Percentiles rank a stretch among this genome's conserved stretches.
Conservation (phyloP, 1,139 yeast species). For the Nakaseomyces delphensis region DNA sequence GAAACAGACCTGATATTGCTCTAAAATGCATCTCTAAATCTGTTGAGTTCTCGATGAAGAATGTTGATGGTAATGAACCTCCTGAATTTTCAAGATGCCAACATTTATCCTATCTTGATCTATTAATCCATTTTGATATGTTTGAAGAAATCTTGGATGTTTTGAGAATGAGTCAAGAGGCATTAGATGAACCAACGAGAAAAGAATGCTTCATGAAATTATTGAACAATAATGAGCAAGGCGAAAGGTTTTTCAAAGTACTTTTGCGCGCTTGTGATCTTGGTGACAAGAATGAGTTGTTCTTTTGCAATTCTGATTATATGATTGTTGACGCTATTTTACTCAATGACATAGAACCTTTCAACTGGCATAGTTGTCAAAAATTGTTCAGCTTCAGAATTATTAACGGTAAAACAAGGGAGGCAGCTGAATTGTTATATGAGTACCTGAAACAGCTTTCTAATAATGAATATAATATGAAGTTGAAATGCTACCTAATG, state of each 20-base stretch:
- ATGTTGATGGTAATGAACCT: slow-evolving; percentile 16
- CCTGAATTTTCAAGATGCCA: slow-evolving; percentile 21
- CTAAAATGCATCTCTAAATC: slow-evolving; percentile 26
- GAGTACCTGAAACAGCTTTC: slow-evolving; percentile 14
- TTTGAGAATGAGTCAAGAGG: slow-evolving; percentile 23
- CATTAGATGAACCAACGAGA: slow-evolving; percentile 18
- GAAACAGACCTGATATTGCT: slow-evolving; percentile 18
- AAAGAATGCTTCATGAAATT: slow-evolving; percentile 20
- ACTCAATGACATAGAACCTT: slow-evolving; percentile 12
- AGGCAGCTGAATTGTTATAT: slow-evolving; percentile 29
- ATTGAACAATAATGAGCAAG: slow-evolving; percentile 19
- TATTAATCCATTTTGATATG: slow-evolving; percentile 22
- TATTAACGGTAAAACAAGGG: slow-evolving; percentile 24
- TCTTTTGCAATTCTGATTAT: slow-evolving; percentile 32
- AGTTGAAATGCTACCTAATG: slow-evolving; percentile 21
- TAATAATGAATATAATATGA: slow-evolving; percentile 12
- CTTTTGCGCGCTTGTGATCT: slow-evolving; percentile 18
- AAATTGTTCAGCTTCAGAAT: slow-evolving; percentile 26
- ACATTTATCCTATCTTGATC: slow-evolving; percentile 23
- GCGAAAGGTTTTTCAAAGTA: slow-evolving; percentile 21
- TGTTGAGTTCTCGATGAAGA: slow-evolving; percentile 21
- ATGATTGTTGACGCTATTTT: slow-evolving; percentile 41
- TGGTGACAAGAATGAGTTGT: slow-evolving; percentile 11
- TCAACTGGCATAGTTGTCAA: slow-evolving; percentile 22
- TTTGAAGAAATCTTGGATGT: slow-evolving; percentile 29